Evolutionary conservation across 352 stramenopile genomes (phyloP).

Genomic region (Blastocystis sp.): DNA sequence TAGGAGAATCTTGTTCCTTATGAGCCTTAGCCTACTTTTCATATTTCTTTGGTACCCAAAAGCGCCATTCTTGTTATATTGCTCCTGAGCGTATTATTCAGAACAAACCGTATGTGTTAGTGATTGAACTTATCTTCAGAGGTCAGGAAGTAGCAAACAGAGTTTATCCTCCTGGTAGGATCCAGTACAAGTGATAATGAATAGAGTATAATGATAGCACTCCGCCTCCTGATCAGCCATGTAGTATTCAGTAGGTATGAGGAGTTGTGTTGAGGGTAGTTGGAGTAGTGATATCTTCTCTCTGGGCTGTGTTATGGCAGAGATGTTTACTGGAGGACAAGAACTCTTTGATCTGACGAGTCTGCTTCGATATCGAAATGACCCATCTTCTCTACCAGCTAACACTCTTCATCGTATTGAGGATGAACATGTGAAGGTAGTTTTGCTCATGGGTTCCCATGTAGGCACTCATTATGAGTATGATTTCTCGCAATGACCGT

Average conservation of each 20-base stretch:
- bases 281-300: constrained; percentile 88
- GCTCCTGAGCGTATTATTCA: constrained; percentile 87
- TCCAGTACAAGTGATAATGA: neutral
- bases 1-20: neutral
- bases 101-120: neutral
- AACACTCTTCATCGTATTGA: constrained; percentile 44
- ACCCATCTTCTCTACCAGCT: neutral
- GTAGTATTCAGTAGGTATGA: neutral
- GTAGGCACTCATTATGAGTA: constrained; percentile 36
- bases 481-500: constrained; percentile 54
- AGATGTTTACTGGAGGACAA: constrained; percentile 72
- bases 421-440: constrained; percentile 13
- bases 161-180: neutral
- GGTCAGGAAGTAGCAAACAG: neutral
- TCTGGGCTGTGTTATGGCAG: constrained; percentile 91
- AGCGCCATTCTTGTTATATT: constrained; percentile 87
- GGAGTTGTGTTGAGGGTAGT: neutral
- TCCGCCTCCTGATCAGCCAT: constrained; percentile 29
- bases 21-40: constrained; percentile 69
- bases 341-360: constrained; percentile 71
- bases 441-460: neutral
- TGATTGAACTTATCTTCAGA: neutral
- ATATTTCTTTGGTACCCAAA: constrained; percentile 72
- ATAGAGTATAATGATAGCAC: neutral
- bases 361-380: constrained; percentile 75